phyloP scores from a whole-genome alignment of 495 filamentous ascomycete genomes.

The Daldinia loculata region DNA sequence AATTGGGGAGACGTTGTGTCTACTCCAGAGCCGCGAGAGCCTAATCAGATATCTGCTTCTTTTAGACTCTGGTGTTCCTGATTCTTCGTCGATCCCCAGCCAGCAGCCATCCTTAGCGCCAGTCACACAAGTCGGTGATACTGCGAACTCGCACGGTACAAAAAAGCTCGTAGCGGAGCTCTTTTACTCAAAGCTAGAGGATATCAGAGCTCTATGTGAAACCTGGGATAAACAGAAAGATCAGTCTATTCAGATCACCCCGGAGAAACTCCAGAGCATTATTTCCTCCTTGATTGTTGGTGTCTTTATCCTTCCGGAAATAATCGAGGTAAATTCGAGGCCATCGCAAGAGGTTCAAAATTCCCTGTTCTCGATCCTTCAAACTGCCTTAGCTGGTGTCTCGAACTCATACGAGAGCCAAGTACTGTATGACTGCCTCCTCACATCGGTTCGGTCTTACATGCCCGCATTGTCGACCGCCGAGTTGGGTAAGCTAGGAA shows the following conservation, averaged over 20 bases:
- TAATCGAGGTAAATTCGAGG: constrained; percentile 51
- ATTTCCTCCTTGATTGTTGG: constrained; percentile 56
- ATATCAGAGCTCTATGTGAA: constrained; percentile 50
- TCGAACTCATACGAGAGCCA: constrained; percentile 48
- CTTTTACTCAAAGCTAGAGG: constrained; percentile 57
- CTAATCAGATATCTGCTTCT: constrained; percentile 55
- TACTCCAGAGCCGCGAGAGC: constrained; percentile 36
- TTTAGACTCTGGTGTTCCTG: constrained; percentile 36
- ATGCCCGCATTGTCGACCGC: constrained; percentile 48
- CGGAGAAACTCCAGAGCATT: constrained; percentile 57
- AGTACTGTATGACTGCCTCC: constrained; percentile 48
- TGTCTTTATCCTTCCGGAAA: constrained; percentile 53
- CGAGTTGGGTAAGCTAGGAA: constrained; percentile 44
- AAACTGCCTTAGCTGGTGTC: constrained; percentile 47
- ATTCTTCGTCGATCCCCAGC: constrained; percentile 5
- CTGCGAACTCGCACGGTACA: constrained; percentile 51
- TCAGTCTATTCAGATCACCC: constrained; percentile 51
- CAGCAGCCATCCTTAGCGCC: constrained; percentile 4
- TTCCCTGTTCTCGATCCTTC: constrained; percentile 45
- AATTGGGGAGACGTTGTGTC: constrained; percentile 43
- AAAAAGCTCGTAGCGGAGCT: constrained; percentile 60
- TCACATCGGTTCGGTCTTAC: constrained; percentile 48
- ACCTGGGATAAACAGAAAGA: constrained; percentile 58
- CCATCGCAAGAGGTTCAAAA: constrained; percentile 54
- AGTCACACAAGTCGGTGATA: constrained; percentile 42